phyloP scores from a whole-genome alignment of 2,329 filamentous ascomycete species.

The Trichophyton schoenleinii region DNA sequence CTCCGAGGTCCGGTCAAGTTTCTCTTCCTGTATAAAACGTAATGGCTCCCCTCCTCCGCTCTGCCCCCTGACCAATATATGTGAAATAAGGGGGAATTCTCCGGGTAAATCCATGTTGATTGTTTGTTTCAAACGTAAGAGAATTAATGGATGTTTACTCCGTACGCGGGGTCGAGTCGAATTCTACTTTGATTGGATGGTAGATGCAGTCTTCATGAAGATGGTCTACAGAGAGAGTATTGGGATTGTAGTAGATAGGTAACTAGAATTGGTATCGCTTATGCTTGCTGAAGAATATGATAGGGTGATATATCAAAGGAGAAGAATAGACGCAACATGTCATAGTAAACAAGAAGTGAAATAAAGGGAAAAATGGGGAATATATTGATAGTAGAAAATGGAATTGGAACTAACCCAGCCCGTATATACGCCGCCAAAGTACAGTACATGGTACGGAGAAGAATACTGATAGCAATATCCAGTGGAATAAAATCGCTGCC shows the following conservation, averaged over 20 bases:
- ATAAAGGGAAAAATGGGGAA: too few species aligned
- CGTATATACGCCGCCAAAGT: too few species aligned
- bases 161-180: too few species aligned
- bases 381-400: too few species aligned
- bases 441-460: not conserved
- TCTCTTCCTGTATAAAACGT: not conserved
- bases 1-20: too few species aligned
- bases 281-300: not conserved
- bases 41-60: not conserved
- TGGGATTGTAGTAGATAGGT: not conserved
- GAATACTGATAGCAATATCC: not conserved
- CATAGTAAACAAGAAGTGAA: too few species aligned
- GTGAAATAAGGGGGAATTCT: not conserved
- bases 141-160: not conserved
- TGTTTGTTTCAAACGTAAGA: not conserved
- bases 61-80: not conserved
- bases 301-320: not conserved
- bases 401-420: too few species aligned
- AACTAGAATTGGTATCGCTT: not conserved
- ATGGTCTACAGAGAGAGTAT: not conserved
- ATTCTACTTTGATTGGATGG: not conserved
- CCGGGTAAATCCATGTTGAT: not conserved
- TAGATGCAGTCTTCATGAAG: not conserved
- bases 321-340: not conserved
- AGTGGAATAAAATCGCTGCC: slow-evolving; percentile 7